phyloP scores from a whole-genome alignment of 805 yeast species.

The Sugiyamaella floridensis region DNA sequence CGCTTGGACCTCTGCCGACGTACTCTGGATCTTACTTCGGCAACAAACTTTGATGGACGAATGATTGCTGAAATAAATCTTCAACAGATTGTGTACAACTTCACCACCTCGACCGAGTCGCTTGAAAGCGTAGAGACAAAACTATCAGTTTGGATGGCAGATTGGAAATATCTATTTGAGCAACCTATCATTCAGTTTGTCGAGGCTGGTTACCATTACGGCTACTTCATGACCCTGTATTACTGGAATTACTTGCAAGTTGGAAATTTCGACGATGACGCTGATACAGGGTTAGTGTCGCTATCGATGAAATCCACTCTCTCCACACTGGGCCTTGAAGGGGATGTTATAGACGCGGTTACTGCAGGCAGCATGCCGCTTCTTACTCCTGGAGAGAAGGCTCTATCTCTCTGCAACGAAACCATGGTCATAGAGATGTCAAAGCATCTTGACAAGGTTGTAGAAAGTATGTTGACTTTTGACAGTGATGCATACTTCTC shows the following conservation, averaged over 20 bases:
- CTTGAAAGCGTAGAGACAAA: constrained; percentile 40
- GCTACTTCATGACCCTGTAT: constrained; percentile 45
- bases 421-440: constrained; percentile 33
- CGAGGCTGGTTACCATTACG: constrained; percentile 61
- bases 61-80: constrained; percentile 71
- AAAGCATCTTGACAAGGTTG: constrained; percentile 37
- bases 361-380: neutral
- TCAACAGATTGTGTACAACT: constrained; percentile 51
- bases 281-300: neutral
- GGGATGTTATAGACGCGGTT: neutral
- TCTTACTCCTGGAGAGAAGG: constrained; percentile 4
- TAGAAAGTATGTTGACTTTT: constrained; percentile 37
- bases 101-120: constrained; percentile 37
- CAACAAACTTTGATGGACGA: constrained; percentile 77
- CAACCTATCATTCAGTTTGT: constrained; percentile 72
- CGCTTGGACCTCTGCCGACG: constrained; percentile 53
- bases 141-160: constrained; percentile 53
- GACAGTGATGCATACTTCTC: constrained; percentile 54
- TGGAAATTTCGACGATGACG: neutral
- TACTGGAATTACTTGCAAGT: constrained; percentile 28
- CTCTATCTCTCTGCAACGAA: constrained; percentile 12
- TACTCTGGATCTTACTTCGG: constrained; percentile 47
- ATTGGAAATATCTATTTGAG: constrained; percentile 61
- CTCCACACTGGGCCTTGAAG: neutral
- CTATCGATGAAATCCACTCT: neutral